These are phyloP conservation scores for Talaromyces nanjingensis DNA, from an alignment of 495 filamentous ascomycete species.

Conservation along the genomic window DNA sequence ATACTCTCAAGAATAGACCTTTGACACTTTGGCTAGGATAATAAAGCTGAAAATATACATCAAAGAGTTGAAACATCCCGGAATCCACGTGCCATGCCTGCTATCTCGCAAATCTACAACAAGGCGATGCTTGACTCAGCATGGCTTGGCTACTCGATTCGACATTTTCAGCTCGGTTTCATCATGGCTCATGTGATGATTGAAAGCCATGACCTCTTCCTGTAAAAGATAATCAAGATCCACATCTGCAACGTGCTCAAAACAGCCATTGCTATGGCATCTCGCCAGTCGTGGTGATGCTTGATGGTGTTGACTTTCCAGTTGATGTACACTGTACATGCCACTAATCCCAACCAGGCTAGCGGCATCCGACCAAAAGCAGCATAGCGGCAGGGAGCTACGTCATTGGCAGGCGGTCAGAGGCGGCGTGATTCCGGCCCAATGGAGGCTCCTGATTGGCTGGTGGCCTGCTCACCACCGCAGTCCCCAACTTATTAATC, in stretches of 20 bases:
- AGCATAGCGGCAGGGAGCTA: background rate
- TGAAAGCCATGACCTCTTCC: background rate
- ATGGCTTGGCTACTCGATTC: background rate
- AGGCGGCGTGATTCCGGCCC: background rate
- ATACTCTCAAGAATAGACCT: background rate
- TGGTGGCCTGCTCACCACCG: background rate
- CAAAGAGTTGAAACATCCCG: background rate
- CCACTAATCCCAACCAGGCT: background rate
- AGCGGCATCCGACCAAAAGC: background rate
- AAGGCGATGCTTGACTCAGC: background rate
- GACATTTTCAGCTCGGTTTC: background rate
- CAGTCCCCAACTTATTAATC: background rate
- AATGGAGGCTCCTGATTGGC: background rate
- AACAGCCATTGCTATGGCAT: background rate
- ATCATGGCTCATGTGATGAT: background rate
- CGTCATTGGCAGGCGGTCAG: conserved; percentile 5
- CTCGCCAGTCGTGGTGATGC: background rate
- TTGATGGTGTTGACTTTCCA: background rate
- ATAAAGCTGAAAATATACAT: background rate
- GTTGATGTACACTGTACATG: background rate
- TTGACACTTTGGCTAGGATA: background rate
- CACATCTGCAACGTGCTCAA: background rate
- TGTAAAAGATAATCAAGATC: background rate
- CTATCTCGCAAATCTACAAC: background rate
- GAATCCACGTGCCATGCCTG: background rate